Percentiles rank a stretch among this genome's conserved stretches.
Evolutionary conservation across 176 grass and related monocot genomes (phyloP).

Genomic region (Canna indica): DNA sequence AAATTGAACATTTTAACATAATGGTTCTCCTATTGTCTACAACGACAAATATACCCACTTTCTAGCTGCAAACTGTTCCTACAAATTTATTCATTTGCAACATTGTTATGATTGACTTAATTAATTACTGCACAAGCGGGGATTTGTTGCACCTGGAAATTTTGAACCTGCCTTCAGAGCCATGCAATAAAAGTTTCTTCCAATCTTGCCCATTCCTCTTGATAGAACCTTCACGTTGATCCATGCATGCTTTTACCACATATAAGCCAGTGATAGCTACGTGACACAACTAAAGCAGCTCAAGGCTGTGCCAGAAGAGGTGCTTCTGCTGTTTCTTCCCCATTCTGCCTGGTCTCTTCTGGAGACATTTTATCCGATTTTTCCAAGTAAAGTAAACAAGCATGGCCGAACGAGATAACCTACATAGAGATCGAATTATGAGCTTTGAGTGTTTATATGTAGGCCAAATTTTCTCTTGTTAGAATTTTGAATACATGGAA

Average conservation of each 20-base stretch:
- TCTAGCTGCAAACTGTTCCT: no score
- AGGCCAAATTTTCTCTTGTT: background rate
- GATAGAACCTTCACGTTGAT: no score
- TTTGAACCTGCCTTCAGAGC: no score
- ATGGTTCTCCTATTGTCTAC: no score
- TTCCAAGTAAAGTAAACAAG: constrained; percentile 44
- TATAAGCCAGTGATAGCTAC: background rate
- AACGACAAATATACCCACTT: no score
- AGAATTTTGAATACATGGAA: background rate
- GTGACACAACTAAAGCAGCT: background rate
- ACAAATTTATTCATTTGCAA: no score
- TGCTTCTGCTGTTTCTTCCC: constrained; percentile 27
- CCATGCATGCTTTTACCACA: background rate
- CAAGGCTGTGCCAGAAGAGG: constrained; percentile 30
- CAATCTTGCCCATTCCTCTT: no score
- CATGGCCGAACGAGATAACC: constrained; percentile 46
- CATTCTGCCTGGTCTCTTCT: background rate
- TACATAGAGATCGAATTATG: constrained; percentile 23
- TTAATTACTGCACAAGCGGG: no score
- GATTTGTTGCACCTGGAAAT: no score
- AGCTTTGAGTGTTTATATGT: no score
- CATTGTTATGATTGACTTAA: no score
- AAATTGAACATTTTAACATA: background rate
- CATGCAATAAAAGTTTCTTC: no score
- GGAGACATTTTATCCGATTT: constrained; percentile 10